A percentile compares a stretch with the other conserved stretches of the same genome.
phyloP scores from a whole-genome alignment of 1,284 basidiomycete genomes.

The Albatrellus sp. region DNA sequence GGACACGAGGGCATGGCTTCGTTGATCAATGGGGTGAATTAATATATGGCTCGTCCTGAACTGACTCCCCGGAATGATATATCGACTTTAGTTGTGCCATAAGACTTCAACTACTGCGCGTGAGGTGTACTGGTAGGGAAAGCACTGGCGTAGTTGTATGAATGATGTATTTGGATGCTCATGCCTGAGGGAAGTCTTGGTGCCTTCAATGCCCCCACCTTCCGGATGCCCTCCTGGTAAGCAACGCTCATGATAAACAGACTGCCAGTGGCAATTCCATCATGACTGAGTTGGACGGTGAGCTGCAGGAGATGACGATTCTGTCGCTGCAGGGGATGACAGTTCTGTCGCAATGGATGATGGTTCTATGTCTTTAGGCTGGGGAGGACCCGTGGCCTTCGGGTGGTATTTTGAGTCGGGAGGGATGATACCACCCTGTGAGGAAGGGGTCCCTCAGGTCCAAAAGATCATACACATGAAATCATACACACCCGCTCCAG shows the following conservation, averaged over 20 bases:
- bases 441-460: background rate
- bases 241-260: no score
- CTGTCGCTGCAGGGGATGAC: background rate
- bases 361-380: background rate
- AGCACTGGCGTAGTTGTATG: no score
- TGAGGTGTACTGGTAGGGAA: no score
- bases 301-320: background rate
- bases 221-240: no score
- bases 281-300: background rate
- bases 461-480: slow-evolving; percentile 9
- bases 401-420: slow-evolving; percentile 39
- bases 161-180: no score
- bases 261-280: no score
- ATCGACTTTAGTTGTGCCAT: background rate
- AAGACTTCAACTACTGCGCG: no score
- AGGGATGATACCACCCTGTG: slow-evolving; percentile 30
- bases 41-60: background rate
- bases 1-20: slow-evolving; percentile 50
- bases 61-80: background rate
- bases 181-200: no score
- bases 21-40: slow-evolving; percentile 23
- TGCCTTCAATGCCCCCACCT: no score
- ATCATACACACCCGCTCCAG: slow-evolving; percentile 62
- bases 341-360: background rate
- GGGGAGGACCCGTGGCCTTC: slow-evolving; percentile 16